Percentiles rank a stretch among this genome's conserved stretches.
Conservation (phyloP, 2,329 filamentous ascomycete species). For the Ilyonectria mors-panacis region DNA sequence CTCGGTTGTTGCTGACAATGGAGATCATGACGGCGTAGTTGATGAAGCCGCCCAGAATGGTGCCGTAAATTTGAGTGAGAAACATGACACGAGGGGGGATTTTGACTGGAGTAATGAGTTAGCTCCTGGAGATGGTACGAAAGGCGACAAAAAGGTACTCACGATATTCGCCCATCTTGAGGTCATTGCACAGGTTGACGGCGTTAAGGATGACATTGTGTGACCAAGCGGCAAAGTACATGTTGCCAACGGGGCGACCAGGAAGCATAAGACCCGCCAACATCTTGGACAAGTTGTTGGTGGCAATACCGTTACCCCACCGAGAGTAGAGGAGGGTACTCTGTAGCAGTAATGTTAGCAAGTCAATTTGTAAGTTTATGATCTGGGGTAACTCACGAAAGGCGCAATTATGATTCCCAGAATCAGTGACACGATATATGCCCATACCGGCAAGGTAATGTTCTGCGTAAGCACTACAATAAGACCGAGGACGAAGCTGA, state of each 20-base stretch:
- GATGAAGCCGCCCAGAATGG: constrained; percentile 66
- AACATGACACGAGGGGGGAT: constrained; percentile 70
- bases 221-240: constrained; percentile 73
- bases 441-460: constrained; percentile 63
- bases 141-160: constrained; percentile 37
- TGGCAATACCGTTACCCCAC: constrained; percentile 71
- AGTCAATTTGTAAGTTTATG: no score
- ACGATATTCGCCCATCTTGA: constrained; percentile 74
- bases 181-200: constrained; percentile 65
- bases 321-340: constrained; percentile 67
- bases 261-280: constrained; percentile 66
- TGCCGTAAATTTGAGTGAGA: constrained; percentile 69
- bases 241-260: constrained; percentile 67
- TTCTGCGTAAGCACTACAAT: constrained; percentile 62
- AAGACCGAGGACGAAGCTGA: constrained; percentile 63
- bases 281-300: constrained; percentile 72
- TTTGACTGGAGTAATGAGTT: constrained; percentile 59
- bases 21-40: constrained; percentile 71
- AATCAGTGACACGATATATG: constrained; percentile 61
- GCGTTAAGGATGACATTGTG: constrained; percentile 68
- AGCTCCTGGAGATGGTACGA: constrained; percentile 14
- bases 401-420: constrained; percentile 65
- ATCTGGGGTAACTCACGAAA: constrained; percentile 53
- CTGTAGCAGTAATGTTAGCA: constrained; percentile 47
- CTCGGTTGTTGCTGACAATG: constrained; percentile 65